Conservation (phyloP, 768 basidiomycete species). For the Galerina marginata region DNA sequence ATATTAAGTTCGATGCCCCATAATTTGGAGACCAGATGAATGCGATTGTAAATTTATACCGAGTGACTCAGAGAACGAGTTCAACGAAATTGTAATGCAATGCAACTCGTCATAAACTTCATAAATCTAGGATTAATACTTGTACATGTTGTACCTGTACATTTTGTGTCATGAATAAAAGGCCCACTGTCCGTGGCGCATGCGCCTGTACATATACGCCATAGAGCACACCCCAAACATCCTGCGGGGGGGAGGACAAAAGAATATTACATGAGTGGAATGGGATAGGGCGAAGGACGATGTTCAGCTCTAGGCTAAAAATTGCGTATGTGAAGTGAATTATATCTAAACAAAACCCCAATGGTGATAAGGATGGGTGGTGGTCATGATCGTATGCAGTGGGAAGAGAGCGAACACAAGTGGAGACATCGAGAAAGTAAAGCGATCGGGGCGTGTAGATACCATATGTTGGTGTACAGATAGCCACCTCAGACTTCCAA, state of each 20-base stretch:
- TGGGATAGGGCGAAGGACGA: too few relatives aligned
- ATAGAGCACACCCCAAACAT: not conserved
- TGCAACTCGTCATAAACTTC: not conserved
- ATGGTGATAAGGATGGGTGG: not conserved
- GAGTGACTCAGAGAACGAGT: too few relatives aligned
- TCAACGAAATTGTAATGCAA: too few relatives aligned
- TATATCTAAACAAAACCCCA: not conserved
- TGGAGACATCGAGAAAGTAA: not conserved
- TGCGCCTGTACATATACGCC: not conserved
- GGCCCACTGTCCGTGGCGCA: not conserved
- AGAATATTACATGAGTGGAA: too few relatives aligned
- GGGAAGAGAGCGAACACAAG: not conserved
- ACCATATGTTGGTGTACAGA: not conserved
- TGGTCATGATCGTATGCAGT: not conserved
- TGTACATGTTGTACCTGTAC: not conserved
- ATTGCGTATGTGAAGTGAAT: too few relatives aligned
- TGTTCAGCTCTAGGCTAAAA: too few relatives aligned
- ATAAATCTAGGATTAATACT: not conserved
- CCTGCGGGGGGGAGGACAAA: not conserved
- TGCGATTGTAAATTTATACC: too few relatives aligned
- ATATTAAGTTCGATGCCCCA: too few relatives aligned
- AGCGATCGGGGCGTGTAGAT: not conserved
- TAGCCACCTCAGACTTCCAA: conserved; percentile 24
- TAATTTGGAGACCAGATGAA: too few relatives aligned
- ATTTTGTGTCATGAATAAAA: not conserved